phyloP scores from a whole-genome alignment of 78 protist species.

The Corallochytrium limacisporum region DNA sequence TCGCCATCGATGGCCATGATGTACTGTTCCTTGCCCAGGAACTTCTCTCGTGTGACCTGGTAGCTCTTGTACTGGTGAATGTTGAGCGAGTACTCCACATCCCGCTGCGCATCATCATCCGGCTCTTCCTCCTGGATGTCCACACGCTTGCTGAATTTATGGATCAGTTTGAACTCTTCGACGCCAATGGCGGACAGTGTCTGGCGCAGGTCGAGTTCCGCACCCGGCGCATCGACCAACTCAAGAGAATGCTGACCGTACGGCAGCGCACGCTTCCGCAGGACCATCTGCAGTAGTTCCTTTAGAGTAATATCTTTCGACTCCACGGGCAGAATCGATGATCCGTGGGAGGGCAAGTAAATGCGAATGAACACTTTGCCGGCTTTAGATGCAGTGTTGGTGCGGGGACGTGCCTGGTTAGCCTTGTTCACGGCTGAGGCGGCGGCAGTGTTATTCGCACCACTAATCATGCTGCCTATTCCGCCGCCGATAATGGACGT shows the following conservation, averaged over 20 bases:
- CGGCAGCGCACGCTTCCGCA: not conserved
- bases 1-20: not conserved
- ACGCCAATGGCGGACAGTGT: not conserved
- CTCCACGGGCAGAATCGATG: not conserved
- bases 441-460: not conserved
- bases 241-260: not conserved
- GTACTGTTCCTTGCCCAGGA: not conserved
- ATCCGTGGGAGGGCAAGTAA: not conserved
- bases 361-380: not conserved
- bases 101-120: not conserved
- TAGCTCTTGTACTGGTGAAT: not conserved
- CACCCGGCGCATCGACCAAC: conserved; percentile 1
- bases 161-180: conserved; percentile 2
- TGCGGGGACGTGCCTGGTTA: not conserved
- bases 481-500: no score
- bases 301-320: not conserved
- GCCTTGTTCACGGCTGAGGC: not conserved
- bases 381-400: not conserved
- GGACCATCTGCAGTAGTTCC: not conserved
- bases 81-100: not conserved
- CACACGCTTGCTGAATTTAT: not conserved
- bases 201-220: not conserved
- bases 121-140: not conserved
- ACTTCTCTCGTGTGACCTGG: not conserved
- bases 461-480: no score